Evolutionary conservation across 163 green algal genomes (phyloP).

Genomic region (Scenedesmus sp.): DNA sequence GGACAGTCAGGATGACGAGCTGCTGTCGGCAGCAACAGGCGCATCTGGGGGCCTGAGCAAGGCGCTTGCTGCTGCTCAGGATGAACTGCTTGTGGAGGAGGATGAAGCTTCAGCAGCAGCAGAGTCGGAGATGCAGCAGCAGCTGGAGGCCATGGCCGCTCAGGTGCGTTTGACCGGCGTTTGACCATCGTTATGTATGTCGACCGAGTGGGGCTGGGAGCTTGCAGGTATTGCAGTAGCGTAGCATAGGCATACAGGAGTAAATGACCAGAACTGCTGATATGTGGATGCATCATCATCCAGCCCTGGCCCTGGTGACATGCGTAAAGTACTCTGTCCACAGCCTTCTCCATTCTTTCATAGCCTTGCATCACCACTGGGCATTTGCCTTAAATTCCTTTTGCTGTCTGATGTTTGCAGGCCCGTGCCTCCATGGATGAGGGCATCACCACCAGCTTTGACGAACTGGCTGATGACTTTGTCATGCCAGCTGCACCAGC

Average conservation of each 20-base stretch:
- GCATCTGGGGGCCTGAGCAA: background rate
- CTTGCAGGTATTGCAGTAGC: background rate
- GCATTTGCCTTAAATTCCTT: background rate
- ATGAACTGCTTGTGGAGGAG: background rate
- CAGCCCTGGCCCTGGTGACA: too few relatives aligned
- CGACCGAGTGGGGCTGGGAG: background rate
- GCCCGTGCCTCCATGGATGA: background rate
- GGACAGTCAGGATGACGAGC: background rate
- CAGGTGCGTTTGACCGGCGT: slow-evolving; percentile 6
- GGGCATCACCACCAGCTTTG: background rate
- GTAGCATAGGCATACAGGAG: background rate
- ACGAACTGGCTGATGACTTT: background rate
- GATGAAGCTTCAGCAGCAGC: background rate
- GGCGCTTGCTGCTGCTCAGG: background rate
- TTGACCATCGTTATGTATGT: background rate
- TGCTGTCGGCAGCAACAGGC: background rate
- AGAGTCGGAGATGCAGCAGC: slow-evolving; percentile 30
- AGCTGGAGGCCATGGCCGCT: slow-evolving; percentile 1
- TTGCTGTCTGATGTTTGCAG: background rate
- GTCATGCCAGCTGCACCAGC: background rate
- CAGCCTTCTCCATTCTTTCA: too few relatives aligned
- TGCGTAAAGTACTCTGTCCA: too few relatives aligned
- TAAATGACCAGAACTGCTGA: too few relatives aligned
- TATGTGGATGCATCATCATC: too few relatives aligned
- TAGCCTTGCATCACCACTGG: background rate